Evolutionary conservation across 768 basidiomycete genomes (phyloP), one percentile per base, ranked within the genome.

Genomic region (Tylopilus balloui): DNA sequence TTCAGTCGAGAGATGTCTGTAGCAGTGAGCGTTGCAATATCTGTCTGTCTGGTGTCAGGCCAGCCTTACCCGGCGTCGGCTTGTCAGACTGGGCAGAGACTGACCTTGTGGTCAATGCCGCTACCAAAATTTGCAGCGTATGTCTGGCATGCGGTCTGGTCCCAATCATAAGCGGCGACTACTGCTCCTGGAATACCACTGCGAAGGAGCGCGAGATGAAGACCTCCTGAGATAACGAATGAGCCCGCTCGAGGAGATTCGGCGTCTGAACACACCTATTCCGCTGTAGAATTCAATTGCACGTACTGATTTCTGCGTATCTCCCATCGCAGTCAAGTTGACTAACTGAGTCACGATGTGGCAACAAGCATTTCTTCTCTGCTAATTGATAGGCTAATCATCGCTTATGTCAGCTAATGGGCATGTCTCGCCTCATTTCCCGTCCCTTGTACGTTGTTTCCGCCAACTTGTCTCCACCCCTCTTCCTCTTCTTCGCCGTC

Each of bases 141-240:
- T 15, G 88, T 86, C 46, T 74, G 74, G 56, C 81, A 84, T 29
- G 86, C 86, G 17, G 71, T 73, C 56, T 81, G 86, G 69, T 90
- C 88, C 86, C 88, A 89, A 63, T 91, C 89, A 60, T 83, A 88
- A n/a, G 88, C 86, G 52, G 76, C 77, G 6, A 83, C 68, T 0
- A 65, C 51, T 9, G 67, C 56, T 5, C 72, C 80, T 17, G 70
- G 56, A 38, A 78, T 67, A 10, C 56, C 60, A 56, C 80, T 82
- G 43, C 78, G 74, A 38, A 68, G 59, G 15, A 91, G 72, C 6
- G 87, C 88, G 21, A 78, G 70, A 69, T 87, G 84, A 6, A 91
- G 71, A 7, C 88, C 88, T 21, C 87, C 88, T 89, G 42, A 14
- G 45, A 42, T 34, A 36, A 10, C 38, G 46, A 41, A 42, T 56